Evolutionary conservation across 208 protist genomes (phyloP).

Genomic region (Novymonas esmeraldas): DNA sequence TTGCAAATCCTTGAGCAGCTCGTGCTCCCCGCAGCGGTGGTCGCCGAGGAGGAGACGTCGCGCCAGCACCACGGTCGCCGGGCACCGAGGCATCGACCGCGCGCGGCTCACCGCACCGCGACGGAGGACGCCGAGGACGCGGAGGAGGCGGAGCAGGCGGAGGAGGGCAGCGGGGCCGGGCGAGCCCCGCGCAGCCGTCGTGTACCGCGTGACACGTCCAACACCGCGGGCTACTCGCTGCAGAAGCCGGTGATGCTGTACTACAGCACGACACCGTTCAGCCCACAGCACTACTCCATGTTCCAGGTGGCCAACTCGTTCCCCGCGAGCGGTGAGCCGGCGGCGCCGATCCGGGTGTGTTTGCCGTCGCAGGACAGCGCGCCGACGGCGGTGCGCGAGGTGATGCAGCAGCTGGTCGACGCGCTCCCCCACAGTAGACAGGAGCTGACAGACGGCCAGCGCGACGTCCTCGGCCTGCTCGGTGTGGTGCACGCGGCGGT

Average conservation of each 20-base stretch:
- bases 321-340: conserved; percentile 10
- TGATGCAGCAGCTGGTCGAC: conserved; percentile 38
- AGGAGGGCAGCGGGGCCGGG: neutral
- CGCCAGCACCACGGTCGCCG: neutral
- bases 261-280: conserved; percentile 73
- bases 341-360: conserved; percentile 24
- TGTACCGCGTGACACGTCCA: conserved; percentile 11
- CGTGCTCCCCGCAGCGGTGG: conserved; percentile 16
- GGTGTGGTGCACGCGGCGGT: conserved; percentile 52
- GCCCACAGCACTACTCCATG: conserved; percentile 31
- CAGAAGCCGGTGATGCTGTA: conserved; percentile 49
- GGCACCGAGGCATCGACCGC: neutral
- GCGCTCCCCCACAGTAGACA: conserved; percentile 54
- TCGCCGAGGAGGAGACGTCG: conserved; percentile 4
- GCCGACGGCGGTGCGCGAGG: conserved; percentile 26
- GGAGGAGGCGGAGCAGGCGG: conserved; percentile 3
- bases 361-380: conserved; percentile 32
- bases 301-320: conserved; percentile 25
- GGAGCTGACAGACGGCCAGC: conserved; percentile 52
- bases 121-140: neutral
- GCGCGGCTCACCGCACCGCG: neutral
- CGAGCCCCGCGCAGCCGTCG: neutral
- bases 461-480: conserved; percentile 68
- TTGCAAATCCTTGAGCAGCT: conserved; percentile 69
- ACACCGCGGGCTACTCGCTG: conserved; percentile 19